Conservation (phyloP, 164 flowering plant species). For the Malania oleifera region DNA sequence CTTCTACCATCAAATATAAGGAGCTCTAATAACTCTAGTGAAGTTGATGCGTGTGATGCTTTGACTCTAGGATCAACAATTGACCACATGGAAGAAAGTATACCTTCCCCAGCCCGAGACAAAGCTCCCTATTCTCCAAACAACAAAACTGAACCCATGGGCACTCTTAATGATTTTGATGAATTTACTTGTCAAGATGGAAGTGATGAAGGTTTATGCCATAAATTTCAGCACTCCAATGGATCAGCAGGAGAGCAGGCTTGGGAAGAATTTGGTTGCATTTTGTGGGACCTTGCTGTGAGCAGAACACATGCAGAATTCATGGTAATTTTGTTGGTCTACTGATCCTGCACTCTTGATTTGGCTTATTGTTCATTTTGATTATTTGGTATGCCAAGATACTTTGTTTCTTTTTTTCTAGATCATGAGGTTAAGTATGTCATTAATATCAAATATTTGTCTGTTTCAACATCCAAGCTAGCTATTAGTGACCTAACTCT, state of each 20-base stretch:
- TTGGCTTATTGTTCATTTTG: not conserved
- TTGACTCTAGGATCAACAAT: slow-evolving; percentile 12
- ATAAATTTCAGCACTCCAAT: slow-evolving; percentile 9
- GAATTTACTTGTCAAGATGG: slow-evolving; percentile 10
- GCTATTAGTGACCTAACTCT: not conserved
- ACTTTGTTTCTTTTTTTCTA: not conserved
- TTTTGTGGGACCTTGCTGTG: slow-evolving; percentile 95
- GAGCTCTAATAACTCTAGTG: slow-evolving; percentile 12
- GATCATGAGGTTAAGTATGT: no score
- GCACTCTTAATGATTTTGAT: slow-evolving; percentile 23
- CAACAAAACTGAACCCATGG: slow-evolving; percentile 23
- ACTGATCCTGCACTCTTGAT: not conserved
- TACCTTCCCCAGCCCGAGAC: slow-evolving; percentile 4
- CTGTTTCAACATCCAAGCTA: not conserved
- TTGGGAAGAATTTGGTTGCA: slow-evolving; percentile 94
- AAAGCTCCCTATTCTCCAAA: not conserved
- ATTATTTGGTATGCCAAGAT: not conserved
- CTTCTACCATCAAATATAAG: slow-evolving; percentile 47
- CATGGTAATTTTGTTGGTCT: slow-evolving; percentile 51
- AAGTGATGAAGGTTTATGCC: slow-evolving; percentile 11
- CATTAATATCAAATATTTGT: no score
- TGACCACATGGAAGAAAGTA: slow-evolving; percentile 15
- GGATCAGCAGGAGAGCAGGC: slow-evolving; percentile 34
- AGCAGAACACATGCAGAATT: slow-evolving; percentile 72
- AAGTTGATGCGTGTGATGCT: slow-evolving; percentile 10